Evolutionary conservation across 495 filamentous ascomycete genomes (phyloP), one percentile per base, ranked within the genome.

Genomic region (Articulospora tetracladia): DNA sequence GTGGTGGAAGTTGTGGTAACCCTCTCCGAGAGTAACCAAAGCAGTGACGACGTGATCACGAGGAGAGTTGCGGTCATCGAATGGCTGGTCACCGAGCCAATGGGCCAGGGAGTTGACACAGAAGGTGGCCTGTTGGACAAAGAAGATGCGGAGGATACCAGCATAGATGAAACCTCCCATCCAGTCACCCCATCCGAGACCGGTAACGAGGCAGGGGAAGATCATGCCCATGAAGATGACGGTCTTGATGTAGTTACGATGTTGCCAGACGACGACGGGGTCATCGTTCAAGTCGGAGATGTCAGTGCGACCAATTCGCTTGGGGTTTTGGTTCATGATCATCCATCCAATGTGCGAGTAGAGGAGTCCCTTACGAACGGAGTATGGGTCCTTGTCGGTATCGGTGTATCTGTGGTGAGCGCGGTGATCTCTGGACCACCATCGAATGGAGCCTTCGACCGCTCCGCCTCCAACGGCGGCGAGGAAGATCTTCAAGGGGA

Each of bases 1-100:
- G 82, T 98, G 94, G 80, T 98, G 94, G 86, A 98, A 98, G 77
- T 91, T 92, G 83, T 98, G 93, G 79, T 98, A 98, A 53, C 94
- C 94, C 74, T 98, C 94, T 52, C 94, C 94, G 27, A 98, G 91
- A 49, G 94, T 98, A 57, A 95, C 90, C 13, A 98, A 77, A 51
- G 94, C 94, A 47, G 94, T 98, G 74, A 98, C 87, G 70, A 96
- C 84, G 75, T 97, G 94, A 71, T 98, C 94, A 69, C 94, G 89
- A 62, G 94, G 94, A 58, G 90, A 94, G 86, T 98, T 97, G 74
- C 93, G 92, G 84, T 98, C 94, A 63, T 98, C 94, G 74, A 98
- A 98, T 54, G 94, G 94, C 77, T 98, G 94, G 71, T 98, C 94
- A 63, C 94, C 94, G 70, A 98, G 90, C 93, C 93, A 98, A 79